Conservation (phyloP, 2,329 filamentous ascomycete species). For the Fusarium nelsonii region DNA sequence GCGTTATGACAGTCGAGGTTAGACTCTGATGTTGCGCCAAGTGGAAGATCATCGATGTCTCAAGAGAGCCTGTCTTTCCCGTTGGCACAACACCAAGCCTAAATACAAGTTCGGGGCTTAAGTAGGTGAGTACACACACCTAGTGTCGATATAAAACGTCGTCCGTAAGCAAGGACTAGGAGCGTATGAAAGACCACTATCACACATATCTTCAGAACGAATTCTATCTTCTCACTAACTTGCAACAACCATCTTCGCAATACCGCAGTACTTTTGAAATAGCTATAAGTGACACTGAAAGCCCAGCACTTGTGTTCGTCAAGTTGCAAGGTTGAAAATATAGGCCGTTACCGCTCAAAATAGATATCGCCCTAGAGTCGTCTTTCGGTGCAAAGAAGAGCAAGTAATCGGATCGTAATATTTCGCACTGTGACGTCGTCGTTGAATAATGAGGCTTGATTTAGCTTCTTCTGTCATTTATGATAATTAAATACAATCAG, state of each 20-base stretch:
- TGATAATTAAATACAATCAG: conserved; percentile 9
- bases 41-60: conserved; percentile 9
- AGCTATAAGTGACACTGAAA: background rate
- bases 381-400: too few species aligned
- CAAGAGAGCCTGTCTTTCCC: conserved; percentile 1
- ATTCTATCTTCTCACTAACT: background rate
- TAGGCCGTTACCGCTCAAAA: background rate
- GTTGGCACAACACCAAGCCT: conserved; percentile 16
- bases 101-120: conserved; percentile 1
- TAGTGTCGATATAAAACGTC: background rate
- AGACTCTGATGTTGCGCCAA: conserved; percentile 1
- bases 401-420: background rate
- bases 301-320: background rate
- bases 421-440: background rate
- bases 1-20: conserved; percentile 4
- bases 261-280: background rate
- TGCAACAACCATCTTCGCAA: background rate
- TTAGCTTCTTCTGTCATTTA: conserved; percentile 6
- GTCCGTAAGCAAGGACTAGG: background rate
- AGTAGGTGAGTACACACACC: background rate
- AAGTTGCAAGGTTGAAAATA: background rate
- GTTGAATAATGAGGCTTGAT: background rate
- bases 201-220: background rate
- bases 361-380: background rate
- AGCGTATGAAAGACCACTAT: background rate